Evolutionary conservation across 2,329 filamentous ascomycete species (phyloP).

Genomic region (Fusarium udum): DNA sequence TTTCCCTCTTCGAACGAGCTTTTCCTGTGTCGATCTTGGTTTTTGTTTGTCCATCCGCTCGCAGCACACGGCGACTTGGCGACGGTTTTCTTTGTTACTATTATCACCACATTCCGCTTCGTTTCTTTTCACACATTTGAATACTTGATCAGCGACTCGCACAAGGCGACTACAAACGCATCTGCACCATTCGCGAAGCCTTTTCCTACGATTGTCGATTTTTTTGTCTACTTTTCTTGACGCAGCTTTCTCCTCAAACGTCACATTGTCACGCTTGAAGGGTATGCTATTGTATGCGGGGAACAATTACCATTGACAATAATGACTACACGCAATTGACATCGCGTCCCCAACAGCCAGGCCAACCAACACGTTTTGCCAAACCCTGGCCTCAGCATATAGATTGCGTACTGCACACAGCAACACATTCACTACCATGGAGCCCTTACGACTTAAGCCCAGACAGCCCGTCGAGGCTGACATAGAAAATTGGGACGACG

Average conservation of each 20-base stretch:
- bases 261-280: conserved; percentile 19
- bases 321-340: conserved; percentile 46
- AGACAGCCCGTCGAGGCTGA: conserved; percentile 65
- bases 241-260: not conserved
- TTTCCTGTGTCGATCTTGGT: conserved; percentile 14
- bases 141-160: conserved; percentile 19
- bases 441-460: conserved; percentile 62
- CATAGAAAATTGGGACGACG: conserved; percentile 83
- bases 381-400: conserved; percentile 22
- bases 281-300: conserved; percentile 41
- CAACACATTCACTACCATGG: conserved; percentile 54
- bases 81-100: conserved; percentile 23
- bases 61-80: conserved; percentile 14
- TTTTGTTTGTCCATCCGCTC: conserved; percentile 12
- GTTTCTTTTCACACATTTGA: conserved; percentile 28
- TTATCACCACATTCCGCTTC: conserved; percentile 25
- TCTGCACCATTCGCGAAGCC: conserved; percentile 13
- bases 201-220: conserved; percentile 14
- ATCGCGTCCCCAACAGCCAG: conserved; percentile 32
- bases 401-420: conserved; percentile 17
- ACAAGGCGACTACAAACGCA: conserved; percentile 13
- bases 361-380: conserved; percentile 18
- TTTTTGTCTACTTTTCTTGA: conserved; percentile 17
- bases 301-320: conserved; percentile 41
- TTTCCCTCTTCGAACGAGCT: conserved; percentile 7